These are phyloP conservation scores for Cercospora sp. DNA, from an alignment of 2,329 filamentous ascomycete genomes.

Conservation along the genomic window DNA sequence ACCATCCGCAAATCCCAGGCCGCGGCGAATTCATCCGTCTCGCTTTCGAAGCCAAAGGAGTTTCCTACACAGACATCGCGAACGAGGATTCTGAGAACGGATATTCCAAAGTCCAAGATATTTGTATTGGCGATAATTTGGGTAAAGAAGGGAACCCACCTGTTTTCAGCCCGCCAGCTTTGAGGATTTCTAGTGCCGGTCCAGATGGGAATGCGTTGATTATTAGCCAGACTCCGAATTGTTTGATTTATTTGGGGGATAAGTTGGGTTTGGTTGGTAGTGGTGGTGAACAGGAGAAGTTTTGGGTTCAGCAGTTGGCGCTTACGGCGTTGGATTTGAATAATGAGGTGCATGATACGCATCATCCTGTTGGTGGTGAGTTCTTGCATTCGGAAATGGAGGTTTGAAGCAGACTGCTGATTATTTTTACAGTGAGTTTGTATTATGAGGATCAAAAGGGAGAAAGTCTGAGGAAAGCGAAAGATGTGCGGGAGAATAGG, in stretches of 20 bases:
- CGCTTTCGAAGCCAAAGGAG: slow-evolving; percentile 66
- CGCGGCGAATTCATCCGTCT: slow-evolving; percentile 74
- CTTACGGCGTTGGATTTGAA: slow-evolving; percentile 71
- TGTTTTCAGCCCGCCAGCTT: slow-evolving; percentile 64
- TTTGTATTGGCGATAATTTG: slow-evolving; percentile 40
- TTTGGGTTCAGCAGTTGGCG: slow-evolving; percentile 62
- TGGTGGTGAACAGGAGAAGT: slow-evolving; percentile 49
- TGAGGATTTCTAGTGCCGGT: slow-evolving; percentile 53
- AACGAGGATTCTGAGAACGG: slow-evolving; percentile 51
- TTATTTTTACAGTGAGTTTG: not conserved
- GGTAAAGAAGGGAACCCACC: slow-evolving; percentile 60
- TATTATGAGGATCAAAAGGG: slow-evolving; percentile 77
- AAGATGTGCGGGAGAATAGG: slow-evolving; percentile 60
- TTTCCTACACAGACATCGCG: slow-evolving; percentile 64
- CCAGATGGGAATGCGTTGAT: slow-evolving; percentile 57
- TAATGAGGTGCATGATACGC: slow-evolving; percentile 72
- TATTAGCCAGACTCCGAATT: slow-evolving; percentile 70
- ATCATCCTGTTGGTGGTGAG: slow-evolving; percentile 59
- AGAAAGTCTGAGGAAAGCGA: slow-evolving; percentile 60
- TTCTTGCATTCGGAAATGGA: not conserved
- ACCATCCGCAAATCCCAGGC: slow-evolving; percentile 69
- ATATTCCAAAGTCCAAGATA: slow-evolving; percentile 52
- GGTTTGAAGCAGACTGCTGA: too few species aligned
- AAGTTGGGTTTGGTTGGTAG: slow-evolving; percentile 58
- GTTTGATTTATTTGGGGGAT: slow-evolving; percentile 68